Percentiles rank a stretch among this genome's conserved stretches.
Evolutionary conservation across 305 asterid species (phyloP).

Genomic region (Caryopteris hybrid): DNA sequence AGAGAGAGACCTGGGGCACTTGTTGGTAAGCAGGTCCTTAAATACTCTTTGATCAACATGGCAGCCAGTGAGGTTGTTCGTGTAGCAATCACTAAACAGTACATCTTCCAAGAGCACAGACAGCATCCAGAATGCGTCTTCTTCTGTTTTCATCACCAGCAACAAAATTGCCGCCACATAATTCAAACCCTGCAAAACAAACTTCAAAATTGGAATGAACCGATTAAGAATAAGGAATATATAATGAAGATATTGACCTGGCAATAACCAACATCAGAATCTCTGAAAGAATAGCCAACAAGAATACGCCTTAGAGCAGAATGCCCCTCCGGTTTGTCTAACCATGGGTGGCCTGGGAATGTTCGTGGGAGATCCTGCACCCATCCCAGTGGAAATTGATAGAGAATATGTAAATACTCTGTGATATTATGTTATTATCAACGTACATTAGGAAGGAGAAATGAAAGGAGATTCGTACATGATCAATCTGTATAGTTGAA

Average conservation of each 20-base stretch:
- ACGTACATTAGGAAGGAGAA: too few species aligned
- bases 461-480: constrained; percentile 34
- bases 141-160: constrained; percentile 93
- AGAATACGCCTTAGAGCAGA: constrained; percentile 88
- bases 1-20: constrained; percentile 70
- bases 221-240: background rate
- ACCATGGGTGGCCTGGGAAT: constrained; percentile 96
- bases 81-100: constrained; percentile 76
- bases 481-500: constrained; percentile 90
- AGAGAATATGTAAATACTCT: too few species aligned
- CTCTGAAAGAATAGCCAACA: constrained; percentile 85
- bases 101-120: constrained; percentile 77
- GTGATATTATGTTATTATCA: too few species aligned
- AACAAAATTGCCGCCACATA: constrained; percentile 79
- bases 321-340: constrained; percentile 84
- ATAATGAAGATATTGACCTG: constrained; percentile 48
- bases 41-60: constrained; percentile 92
- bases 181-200: constrained; percentile 59
- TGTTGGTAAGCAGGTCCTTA: constrained; percentile 61
- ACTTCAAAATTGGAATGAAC: too few species aligned
- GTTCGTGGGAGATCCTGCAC: constrained; percentile 89
- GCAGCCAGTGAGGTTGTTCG: constrained; percentile 79
- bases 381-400: too few species aligned
- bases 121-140: constrained; percentile 97
- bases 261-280: constrained; percentile 94